Percentiles rank a stretch among this genome's conserved stretches.
These are phyloP conservation scores for Gossypium sturtianum DNA, from an alignment of 345 rosid species.

Conservation along the genomic window DNA sequence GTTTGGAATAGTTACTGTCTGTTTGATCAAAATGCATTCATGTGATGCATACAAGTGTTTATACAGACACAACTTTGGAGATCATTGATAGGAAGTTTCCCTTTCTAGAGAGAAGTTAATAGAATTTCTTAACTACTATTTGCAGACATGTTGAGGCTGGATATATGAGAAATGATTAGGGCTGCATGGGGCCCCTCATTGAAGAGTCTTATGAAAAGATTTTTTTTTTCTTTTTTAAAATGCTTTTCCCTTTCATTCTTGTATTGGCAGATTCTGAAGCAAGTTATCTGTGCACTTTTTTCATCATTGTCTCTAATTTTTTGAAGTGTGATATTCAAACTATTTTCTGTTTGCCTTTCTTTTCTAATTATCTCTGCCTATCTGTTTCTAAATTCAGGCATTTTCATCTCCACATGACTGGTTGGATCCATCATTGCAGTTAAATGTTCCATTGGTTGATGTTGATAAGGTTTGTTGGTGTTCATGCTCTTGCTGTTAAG, in stretches of 20 bases:
- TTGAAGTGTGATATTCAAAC: neutral
- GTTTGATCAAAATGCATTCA: neutral
- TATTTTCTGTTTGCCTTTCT: neutral
- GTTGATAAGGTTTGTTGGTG: conserved; percentile 74
- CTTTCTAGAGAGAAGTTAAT: neutral
- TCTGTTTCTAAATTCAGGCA: conserved; percentile 39
- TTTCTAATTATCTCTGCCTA: conserved; percentile 10
- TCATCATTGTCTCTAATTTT: neutral
- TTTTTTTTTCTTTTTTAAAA: neutral
- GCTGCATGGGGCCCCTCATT: neutral
- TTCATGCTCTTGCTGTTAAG: neutral
- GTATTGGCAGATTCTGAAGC: neutral
- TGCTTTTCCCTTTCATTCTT: neutral
- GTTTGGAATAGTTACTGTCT: neutral
- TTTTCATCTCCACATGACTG: conserved; percentile 45
- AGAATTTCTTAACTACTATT: neutral
- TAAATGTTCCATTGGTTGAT: conserved; percentile 86
- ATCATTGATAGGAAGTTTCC: conserved; percentile 4
- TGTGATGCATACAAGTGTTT: neutral
- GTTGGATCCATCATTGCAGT: conserved; percentile 66
- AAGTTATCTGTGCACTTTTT: neutral
- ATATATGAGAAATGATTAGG: neutral
- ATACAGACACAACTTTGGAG: neutral
- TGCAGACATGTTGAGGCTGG: neutral
- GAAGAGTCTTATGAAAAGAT: neutral